Evolutionary conservation across 345 rosid species (phyloP), one percentile per base, ranked within the genome.

Genomic region (Pistacia atlantica): DNA sequence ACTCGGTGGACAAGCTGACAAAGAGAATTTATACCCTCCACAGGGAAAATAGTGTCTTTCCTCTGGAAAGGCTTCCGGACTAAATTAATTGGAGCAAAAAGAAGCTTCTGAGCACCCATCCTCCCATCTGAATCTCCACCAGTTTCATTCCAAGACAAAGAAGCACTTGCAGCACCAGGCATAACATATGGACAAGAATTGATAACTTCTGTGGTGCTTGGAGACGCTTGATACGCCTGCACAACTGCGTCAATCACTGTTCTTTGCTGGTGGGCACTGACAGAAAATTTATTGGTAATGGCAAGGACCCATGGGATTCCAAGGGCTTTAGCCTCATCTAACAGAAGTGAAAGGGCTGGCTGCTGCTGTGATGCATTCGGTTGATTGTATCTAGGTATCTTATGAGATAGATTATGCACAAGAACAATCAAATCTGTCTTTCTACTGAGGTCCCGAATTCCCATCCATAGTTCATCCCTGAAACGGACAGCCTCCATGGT

Each of bases 281-380:
- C 99, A 75, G 99, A 95, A 84, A 95, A 95, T 77, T 92, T 95
- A 81, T 95, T 95, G 69, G 99, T 95, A 80, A 95, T 83, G 69
- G 98, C 97, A 51, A 95, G 92, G 55, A 93, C 88, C 99, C 99
- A 95, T 33, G 99, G 99, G 75, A 95, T 92, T 75, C 98, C 97
- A 16, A 95, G 94, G 71, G 97, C 89, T 76, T 93, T 95, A 67
- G 97, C 96, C 84, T 95, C 99, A 9, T 92, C 90, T 74, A 95
- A 80, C 76, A 92, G 85, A 79, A 93, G 90, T 57, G 87, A 80
- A 71, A 95, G 97, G 76, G 91, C 97, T 66, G 99, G 97, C 80
- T 84, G 90, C 58, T 77, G 93, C 77, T 77, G 84, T 28, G 85
- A 80, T 69, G 87, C 74, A 78, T 83, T 86, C 59, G 84, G 67